Conservation (phyloP, 805 yeast genomes). For the Lachancea thermotolerans region DNA sequence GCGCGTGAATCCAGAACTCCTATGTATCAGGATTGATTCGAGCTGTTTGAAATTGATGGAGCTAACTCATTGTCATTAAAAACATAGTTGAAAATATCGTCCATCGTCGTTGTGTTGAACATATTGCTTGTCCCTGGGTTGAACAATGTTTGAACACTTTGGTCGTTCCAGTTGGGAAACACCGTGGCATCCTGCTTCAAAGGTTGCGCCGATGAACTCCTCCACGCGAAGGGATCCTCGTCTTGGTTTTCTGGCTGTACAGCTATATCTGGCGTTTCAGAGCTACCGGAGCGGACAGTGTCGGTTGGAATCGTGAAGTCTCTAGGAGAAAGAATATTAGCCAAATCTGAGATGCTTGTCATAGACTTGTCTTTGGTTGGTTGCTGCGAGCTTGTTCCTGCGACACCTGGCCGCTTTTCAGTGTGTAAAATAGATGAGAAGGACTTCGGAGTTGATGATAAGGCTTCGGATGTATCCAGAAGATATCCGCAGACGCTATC, state of each 20-base stretch:
- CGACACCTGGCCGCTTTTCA: not conserved
- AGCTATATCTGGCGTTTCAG: too few relatives aligned
- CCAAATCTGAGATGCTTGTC: too few relatives aligned
- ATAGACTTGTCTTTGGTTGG: too few relatives aligned
- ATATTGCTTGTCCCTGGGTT: slow-evolving; percentile 11
- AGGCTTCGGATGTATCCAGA: not conserved
- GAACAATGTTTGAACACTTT: slow-evolving; percentile 6
- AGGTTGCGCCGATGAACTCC: not conserved
- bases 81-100: slow-evolving; percentile 26
- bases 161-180: slow-evolving; percentile 6
- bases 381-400: too few relatives aligned
- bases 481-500: slow-evolving; percentile 3
- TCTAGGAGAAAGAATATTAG: too few relatives aligned
- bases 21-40: too few relatives aligned
- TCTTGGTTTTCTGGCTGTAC: too few relatives aligned
- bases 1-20: too few relatives aligned
- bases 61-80: slow-evolving; percentile 19
- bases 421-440: not conserved
- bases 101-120: slow-evolving; percentile 30
- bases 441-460: not conserved
- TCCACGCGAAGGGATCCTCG: not conserved
- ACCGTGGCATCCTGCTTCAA: not conserved
- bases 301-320: too few relatives aligned
- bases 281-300: too few relatives aligned
- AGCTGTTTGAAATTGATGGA: too few relatives aligned